Conservation (phyloP, 306 rosid species). For the Cucumis cinereus region DNA sequence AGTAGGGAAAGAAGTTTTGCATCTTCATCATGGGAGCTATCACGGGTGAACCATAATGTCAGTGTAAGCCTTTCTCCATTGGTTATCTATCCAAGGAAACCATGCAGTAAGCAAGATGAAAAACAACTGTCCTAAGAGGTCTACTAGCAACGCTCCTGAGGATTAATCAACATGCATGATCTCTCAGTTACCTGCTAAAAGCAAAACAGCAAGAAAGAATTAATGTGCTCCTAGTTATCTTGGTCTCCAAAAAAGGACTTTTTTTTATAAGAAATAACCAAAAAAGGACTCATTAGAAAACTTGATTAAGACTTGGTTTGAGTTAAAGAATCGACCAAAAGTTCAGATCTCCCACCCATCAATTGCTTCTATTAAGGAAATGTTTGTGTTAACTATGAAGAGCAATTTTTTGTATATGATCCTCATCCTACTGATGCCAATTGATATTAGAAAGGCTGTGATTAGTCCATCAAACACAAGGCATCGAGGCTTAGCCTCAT, state of each 20-base stretch:
- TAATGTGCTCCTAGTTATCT: neutral
- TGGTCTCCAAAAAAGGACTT: neutral
- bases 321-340: neutral
- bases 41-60: slow-evolving; percentile 87
- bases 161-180: neutral
- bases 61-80: slow-evolving; percentile 89
- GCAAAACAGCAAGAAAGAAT: neutral
- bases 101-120: neutral
- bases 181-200: neutral
- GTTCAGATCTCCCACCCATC: neutral
- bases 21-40: slow-evolving; percentile 78
- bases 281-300: neutral
- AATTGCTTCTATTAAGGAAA: neutral
- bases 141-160: neutral
- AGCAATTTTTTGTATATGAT: neutral
- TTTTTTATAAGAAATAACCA: too few relatives aligned
- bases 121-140: neutral
- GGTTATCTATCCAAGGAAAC: slow-evolving; percentile 42
- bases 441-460: neutral
- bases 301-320: neutral
- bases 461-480: neutral
- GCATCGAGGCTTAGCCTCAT: neutral
- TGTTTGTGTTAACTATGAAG: neutral
- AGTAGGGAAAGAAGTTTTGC: slow-evolving; percentile 58
- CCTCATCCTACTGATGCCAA: neutral